Percentiles rank a stretch among this genome's conserved stretches.
These are phyloP conservation scores for Zea luxurians DNA, from an alignment of 176 grass and related monocot genomes.

Conservation along the genomic window DNA sequence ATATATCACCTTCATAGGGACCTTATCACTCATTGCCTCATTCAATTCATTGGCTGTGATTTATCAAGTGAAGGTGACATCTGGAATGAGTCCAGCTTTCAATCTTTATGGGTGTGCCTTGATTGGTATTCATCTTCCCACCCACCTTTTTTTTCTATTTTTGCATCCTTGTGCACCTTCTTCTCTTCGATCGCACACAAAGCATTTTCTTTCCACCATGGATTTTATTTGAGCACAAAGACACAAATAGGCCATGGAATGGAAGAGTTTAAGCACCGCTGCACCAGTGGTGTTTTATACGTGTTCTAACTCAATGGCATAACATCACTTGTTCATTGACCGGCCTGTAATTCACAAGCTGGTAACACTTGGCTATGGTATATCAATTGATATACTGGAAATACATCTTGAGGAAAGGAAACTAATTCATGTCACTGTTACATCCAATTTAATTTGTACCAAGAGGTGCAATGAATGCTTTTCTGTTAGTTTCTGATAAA, in stretches of 20 bases:
- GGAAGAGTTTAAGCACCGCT: conserved; percentile 11
- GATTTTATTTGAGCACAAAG: background rate
- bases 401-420: background rate
- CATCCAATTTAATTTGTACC: background rate
- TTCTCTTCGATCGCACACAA: background rate
- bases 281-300: conserved; percentile 2
- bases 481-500: conserved; percentile 39
- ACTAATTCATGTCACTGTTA: background rate
- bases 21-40: background rate
- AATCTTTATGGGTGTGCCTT: conserved; percentile 94
- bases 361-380: background rate
- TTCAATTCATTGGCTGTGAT: conserved; percentile 34
- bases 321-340: background rate
- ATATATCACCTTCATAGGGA: background rate
- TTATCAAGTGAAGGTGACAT: conserved; percentile 75
- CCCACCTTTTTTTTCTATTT: background rate
- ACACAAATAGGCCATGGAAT: background rate
- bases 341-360: background rate
- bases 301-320: background rate
- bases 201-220: conserved; percentile 16
- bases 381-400: background rate
- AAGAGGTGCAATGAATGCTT: background rate
- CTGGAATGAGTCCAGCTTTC: conserved; percentile 95
- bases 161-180: background rate
- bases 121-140: conserved; percentile 63